These are phyloP conservation scores for Aegilops umbellulata DNA, from an alignment of 176 grass and related monocot genomes.

Conservation along the genomic window DNA sequence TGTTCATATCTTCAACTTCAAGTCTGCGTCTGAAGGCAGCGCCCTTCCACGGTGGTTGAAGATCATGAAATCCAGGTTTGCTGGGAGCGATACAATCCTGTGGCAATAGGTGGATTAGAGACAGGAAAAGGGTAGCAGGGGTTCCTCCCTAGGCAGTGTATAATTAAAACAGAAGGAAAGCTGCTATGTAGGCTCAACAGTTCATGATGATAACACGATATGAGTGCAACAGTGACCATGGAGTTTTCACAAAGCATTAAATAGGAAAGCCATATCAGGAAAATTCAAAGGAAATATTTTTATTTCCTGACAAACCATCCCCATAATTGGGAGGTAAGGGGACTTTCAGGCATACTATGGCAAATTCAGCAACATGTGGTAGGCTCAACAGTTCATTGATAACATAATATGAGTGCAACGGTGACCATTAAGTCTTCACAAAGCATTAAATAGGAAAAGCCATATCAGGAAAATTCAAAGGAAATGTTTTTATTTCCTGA, in stretches of 20 bases:
- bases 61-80: conserved; percentile 94
- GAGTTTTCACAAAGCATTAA: background rate
- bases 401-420: background rate
- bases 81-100: conserved; percentile 80
- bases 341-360: background rate
- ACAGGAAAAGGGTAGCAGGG: background rate
- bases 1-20: conserved; percentile 71
- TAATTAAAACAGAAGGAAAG: background rate
- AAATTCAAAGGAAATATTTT: background rate
- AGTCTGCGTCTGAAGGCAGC: conserved; percentile 49
- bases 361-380: background rate
- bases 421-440: background rate
- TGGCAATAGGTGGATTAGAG: conserved; percentile 2
- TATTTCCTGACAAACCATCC: background rate
- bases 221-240: background rate
- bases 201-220: background rate
- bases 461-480: background rate
- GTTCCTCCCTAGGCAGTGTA: background rate
- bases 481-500: background rate
- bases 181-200: background rate
- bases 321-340: background rate
- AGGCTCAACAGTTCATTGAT: background rate
- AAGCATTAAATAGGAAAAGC: background rate
- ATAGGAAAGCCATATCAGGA: background rate
- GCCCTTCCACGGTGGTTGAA: conserved; percentile 87